Conservation (phyloP, 2,329 filamentous ascomycete genomes). For the Escovopsis sp. region DNA sequence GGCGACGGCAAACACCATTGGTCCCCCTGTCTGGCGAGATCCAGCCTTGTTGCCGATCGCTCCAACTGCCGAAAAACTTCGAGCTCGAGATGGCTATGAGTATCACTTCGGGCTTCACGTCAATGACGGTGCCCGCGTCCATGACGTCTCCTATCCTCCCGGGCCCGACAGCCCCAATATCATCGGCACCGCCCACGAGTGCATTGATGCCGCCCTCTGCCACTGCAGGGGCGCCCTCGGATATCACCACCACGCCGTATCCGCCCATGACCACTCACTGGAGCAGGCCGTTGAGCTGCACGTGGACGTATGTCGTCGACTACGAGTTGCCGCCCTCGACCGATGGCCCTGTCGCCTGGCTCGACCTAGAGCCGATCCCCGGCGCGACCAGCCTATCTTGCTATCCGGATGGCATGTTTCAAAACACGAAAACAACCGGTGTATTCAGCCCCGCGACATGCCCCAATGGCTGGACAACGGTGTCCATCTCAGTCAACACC, state of each 20-base stretch:
- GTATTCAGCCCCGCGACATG: constrained; percentile 26
- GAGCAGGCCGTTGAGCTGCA: constrained; percentile 21
- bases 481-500: constrained; percentile 16
- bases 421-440: constrained; percentile 18
- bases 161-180: constrained; percentile 1
- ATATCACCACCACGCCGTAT: constrained; percentile 10
- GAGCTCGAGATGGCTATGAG: background rate
- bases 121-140: constrained; percentile 1
- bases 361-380: constrained; percentile 22
- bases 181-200: background rate
- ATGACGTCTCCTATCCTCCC: constrained; percentile 1
- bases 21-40: constrained; percentile 1
- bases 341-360: constrained; percentile 19
- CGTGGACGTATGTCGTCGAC: constrained; percentile 23
- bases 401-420: constrained; percentile 27
- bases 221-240: constrained; percentile 4
- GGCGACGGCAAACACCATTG: background rate
- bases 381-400: constrained; percentile 24
- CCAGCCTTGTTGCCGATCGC: background rate
- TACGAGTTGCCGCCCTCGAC: constrained; percentile 10
- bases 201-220: constrained; percentile 5
- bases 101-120: constrained; percentile 4
- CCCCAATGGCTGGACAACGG: constrained; percentile 26
- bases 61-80: background rate
- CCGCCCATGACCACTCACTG: constrained; percentile 25